phyloP scores from a whole-genome alignment of 768 basidiomycete genomes.

The Rhizopogon roseolus region DNA sequence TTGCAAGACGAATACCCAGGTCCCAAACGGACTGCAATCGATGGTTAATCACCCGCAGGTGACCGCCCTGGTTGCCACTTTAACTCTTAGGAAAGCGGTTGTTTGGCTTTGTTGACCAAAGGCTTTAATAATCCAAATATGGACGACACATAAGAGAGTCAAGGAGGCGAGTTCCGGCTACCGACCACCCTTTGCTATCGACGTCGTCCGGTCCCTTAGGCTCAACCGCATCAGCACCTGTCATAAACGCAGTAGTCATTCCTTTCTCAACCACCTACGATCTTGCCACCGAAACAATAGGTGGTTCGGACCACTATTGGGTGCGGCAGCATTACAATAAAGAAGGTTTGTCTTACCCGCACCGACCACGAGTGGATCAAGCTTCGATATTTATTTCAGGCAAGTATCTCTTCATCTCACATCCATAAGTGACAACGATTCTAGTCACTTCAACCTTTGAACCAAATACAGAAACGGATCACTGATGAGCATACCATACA shows the following conservation, averaged over 20 bases:
- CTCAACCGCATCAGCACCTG: slow-evolving; percentile 1
- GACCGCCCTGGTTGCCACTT: no score
- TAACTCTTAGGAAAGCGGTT: slow-evolving; percentile 3
- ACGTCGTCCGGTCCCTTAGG: not conserved
- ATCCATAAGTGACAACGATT: not conserved
- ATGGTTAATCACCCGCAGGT: no score
- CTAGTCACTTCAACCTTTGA: not conserved
- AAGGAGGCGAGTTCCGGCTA: slow-evolving; percentile 3
- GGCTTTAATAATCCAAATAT: slow-evolving; percentile 8
- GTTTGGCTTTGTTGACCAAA: slow-evolving; percentile 18
- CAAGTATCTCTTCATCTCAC: slow-evolving; percentile 3
- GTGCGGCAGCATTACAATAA: slow-evolving; percentile 9
- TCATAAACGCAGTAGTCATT: slow-evolving; percentile 4
- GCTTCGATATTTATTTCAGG: slow-evolving; percentile 5
- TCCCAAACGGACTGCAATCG: no score
- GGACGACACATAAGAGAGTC: slow-evolving; percentile 1
- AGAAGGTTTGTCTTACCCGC: slow-evolving; percentile 5
- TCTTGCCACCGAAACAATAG: slow-evolving; percentile 2
- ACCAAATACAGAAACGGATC: not conserved
- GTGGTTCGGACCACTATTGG: slow-evolving; percentile 9
- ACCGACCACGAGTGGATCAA: slow-evolving; percentile 9
- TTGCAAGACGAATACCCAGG: no score
- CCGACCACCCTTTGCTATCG: slow-evolving; percentile 2
- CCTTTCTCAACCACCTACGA: slow-evolving; percentile 3
- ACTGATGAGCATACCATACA: slow-evolving; percentile 4